Evolutionary conservation across 352 stramenopile species (phyloP), one percentile per base, ranked within the genome.

Genomic region (Globisporangium nunn): DNA sequence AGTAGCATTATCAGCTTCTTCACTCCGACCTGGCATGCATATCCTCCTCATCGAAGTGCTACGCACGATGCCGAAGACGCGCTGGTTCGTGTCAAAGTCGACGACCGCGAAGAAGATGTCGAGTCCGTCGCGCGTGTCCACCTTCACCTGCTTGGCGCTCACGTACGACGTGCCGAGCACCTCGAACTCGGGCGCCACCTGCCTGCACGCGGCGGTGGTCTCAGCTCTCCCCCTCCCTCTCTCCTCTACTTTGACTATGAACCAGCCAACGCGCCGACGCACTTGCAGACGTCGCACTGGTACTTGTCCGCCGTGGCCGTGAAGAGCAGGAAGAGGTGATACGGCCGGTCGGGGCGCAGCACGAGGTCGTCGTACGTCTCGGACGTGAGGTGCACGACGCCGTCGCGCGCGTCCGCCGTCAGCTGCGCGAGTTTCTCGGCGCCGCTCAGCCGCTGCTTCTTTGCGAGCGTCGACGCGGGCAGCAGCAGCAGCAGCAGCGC

Each of bases 311-410:
- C 71, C 7, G 74, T 70, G n/a, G 80, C 78, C 46, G 84, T 94
- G 67, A 89, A 87, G 41, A 94, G 63, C 46, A 92, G 58, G 54
- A 94, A 67, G 29, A 91, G 47, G 56, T 94, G 84, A 67, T 92
- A 94, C 49, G 84, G 84, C 33, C 84, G 81, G 50, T 92, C 81
- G 0, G 84, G 74, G 1, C 78, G 78, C 52, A 77, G 47, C 15
- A 75, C 81, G 33, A 81, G 78, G 56, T 78, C 68, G 11, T 72
- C 62, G 62, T 86, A 94, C 18, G 70, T 64, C 2, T 88, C 75
- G 53, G 40, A 62, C 14, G 65, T 77, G 50, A 94, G 81, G 45
- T 71, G 54, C 40, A 94, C 55, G 44, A 91, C 67, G 50, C 79
- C 79, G 50, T 88, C 72, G 40, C 72, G 71, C 62, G 85, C 64